Evolutionary conservation across 2,329 filamentous ascomycete species (phyloP), one percentile per base, ranked within the genome.

Genomic region (Pestalotiopsis sp.): DNA sequence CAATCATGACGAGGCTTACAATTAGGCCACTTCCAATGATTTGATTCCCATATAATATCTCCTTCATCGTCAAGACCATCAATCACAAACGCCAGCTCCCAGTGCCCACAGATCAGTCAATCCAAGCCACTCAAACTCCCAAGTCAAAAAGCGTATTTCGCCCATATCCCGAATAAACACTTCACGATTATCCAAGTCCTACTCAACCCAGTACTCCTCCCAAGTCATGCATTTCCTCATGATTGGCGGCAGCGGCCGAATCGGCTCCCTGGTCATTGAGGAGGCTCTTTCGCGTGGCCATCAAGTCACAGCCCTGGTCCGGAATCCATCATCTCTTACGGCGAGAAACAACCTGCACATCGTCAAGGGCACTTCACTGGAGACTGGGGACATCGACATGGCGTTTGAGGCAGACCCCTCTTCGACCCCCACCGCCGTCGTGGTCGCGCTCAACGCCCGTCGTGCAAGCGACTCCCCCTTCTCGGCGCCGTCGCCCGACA

Each of bases 401-500:
- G 81, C 81, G 2, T 77, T 84, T 67, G n/a, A 17, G 9, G 68
- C 73, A 22, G 71, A 72, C 1, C 69, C 74, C 9, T 48, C 11
- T 1, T 64, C 64, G 3, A 40, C 7, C 9, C 73, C 74, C 11
- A 73, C 79, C 58, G 82, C 80, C 4, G 77, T 88, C 26, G 75
- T 88, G 48, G 77, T 84, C 22, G 83, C 86, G 0, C 81, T 89
- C 13, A 83, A 80, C 68, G 81, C 84, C 1, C 79, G 80, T 5
- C 81, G 85, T 40, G 76, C 75, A 6, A 79, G 76, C 24, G 83
- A 84, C 66, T 84, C 77, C 48, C 86, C 83, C 3, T 87, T 87
- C 71, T 75, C 85, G 1, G 76, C 71, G 9, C 56, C 70, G 11
- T 67, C 80, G 3, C 76, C 81, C 1, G 78, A 82, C 17, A 78